Base-by-base conservation (phyloP, 2,329 filamentous ascomycete species). In the Trichoderma sp. region DNA sequence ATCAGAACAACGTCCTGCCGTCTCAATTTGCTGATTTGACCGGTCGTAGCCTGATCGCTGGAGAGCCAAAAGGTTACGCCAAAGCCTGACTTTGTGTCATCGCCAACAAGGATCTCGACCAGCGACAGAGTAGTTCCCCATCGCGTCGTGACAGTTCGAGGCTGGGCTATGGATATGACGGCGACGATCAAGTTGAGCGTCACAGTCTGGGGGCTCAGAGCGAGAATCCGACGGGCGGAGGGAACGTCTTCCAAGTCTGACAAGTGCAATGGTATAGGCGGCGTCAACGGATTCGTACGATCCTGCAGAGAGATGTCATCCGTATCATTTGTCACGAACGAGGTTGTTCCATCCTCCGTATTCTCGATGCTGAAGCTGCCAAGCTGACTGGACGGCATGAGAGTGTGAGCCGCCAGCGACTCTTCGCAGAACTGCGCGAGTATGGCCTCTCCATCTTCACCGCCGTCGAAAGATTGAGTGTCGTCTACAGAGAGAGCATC, bases 41-140 rank as follows among this genome's bases (percentile, higher is more conserved):
- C 76, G 10, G 73, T 71, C 0, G 65, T 70, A 4, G 79, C 70
- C 35, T 70, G 58, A 37, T 82, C 72, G 4, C 72, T 72, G 4
- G 85, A 80, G 1, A 97, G 82, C 95, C 95, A 98, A 77, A 97
- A 93, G 3, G 91, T 94, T 68, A 97, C 84, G 33, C 86, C 88
- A 79, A 97, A 97, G 2, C 91, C 92, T 0, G 92, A 88, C 72
- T 86, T 88, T 0, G 94, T 97, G 63, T 97, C 92, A 77, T 98
- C 95, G 5, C 92, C 94, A 0, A 97, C 88, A 1, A 94, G 83
- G 2, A 96, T 79, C 78, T 97, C 93, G 52, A 95, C 82, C 3
- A 97, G 84, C 6, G 91, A 87, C 63, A 90, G 84, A 7, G 83
- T 83, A 13, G 81, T 79, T 31, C 90, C 87, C 81, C 87, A 90